phyloP scores from a whole-genome alignment of 2,329 filamentous ascomycete species.

The Xylariaceae sp. region DNA sequence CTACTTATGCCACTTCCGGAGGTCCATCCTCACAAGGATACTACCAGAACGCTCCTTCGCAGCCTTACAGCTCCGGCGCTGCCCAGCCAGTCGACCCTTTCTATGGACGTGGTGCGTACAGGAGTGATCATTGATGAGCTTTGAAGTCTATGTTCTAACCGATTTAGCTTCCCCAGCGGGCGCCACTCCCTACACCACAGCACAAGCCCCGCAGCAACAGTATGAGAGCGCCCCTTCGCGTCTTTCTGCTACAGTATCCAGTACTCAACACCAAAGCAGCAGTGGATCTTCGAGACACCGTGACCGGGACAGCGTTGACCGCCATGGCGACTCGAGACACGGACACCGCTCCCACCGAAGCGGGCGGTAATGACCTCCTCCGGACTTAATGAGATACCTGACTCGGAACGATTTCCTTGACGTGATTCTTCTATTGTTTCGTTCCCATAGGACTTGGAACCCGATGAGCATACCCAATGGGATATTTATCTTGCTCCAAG shows the following conservation, averaged over 20 bases:
- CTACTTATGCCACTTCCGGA: constrained; percentile 28
- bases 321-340: constrained; percentile 26
- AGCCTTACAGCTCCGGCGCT: constrained; percentile 28
- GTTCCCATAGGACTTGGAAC: constrained; percentile 26
- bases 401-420: constrained; percentile 1
- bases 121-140: constrained; percentile 21
- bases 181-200: constrained; percentile 35
- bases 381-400: constrained; percentile 16
- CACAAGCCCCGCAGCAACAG: constrained; percentile 41
- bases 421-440: constrained; percentile 22
- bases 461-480: constrained; percentile 20
- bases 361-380: constrained; percentile 25
- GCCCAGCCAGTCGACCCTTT: constrained; percentile 49
- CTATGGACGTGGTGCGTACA: constrained; percentile 59
- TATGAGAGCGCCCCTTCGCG: constrained; percentile 44
- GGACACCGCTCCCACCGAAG: constrained; percentile 23
- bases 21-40: constrained; percentile 22
- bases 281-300: constrained; percentile 28
- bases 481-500: constrained; percentile 25
- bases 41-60: constrained; percentile 28
- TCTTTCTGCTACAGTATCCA: constrained; percentile 22
- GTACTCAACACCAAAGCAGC: constrained; percentile 26
- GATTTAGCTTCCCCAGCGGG: constrained; percentile 50
- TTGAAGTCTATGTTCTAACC: constrained; percentile 35
- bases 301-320: constrained; percentile 27